phyloP scores from a whole-genome alignment of 257 asterid genomes.

The Solanum infundibuliforme region DNA sequence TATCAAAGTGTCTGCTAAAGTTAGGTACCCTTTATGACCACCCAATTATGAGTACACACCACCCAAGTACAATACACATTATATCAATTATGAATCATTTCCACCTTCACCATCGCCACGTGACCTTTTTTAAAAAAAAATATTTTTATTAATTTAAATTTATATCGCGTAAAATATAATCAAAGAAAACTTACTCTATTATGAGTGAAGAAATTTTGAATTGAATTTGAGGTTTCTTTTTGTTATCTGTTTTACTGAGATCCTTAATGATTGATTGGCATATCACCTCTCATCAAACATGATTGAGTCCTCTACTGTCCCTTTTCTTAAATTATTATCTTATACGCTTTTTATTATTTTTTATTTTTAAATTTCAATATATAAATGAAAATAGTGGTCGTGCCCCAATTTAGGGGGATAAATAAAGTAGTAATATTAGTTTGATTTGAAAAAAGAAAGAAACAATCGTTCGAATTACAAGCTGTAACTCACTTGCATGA shows the following conservation, averaged over 20 bases:
- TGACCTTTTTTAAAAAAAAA: neutral
- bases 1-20: conserved; percentile 51
- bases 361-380: too few species aligned
- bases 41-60: conserved; percentile 62
- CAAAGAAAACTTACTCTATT: neutral
- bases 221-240: neutral
- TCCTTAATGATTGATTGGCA: neutral
- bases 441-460: too few species aligned
- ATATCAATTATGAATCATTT: conserved; percentile 6
- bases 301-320: neutral
- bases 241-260: neutral
- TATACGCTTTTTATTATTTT: neutral
- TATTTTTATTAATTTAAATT: neutral
- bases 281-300: neutral
- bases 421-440: neutral
- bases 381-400: neutral
- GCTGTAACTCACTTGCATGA: too few species aligned
- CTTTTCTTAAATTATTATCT: neutral
- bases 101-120: neutral
- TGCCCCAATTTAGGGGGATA: neutral
- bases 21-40: conserved; percentile 33
- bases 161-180: neutral
- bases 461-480: too few species aligned
- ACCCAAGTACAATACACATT: conserved; percentile 46
- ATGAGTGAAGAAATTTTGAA: neutral